Conservation (phyloP, 1,284 basidiomycete genomes). For the Ceratobasidium sp. region DNA sequence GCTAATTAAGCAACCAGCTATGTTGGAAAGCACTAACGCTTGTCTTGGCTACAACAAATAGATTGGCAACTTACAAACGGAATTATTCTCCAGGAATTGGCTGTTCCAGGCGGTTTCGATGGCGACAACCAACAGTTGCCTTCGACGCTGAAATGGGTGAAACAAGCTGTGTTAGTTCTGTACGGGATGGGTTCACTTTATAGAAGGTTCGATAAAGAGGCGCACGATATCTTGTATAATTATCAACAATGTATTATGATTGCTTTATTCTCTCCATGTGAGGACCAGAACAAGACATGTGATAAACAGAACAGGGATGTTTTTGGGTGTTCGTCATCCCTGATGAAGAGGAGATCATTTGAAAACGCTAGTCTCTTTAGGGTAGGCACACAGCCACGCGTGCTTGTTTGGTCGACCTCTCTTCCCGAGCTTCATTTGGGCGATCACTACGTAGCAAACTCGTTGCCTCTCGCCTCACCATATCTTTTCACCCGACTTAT, state of each 20-base stretch:
- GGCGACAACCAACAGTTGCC: not conserved
- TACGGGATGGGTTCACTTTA: not conserved
- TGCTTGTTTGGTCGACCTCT: constrained; percentile 33
- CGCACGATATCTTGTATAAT: too few species aligned
- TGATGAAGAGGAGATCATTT: too few species aligned
- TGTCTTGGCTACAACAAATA: not conserved
- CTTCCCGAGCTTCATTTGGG: constrained; percentile 27
- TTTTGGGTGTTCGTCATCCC: too few species aligned
- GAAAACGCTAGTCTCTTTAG: too few species aligned
- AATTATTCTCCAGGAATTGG: not conserved
- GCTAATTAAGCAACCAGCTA: not conserved
- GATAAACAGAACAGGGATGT: too few species aligned
- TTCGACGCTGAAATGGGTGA: not conserved
- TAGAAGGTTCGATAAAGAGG: not conserved
- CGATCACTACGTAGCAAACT: constrained; percentile 17
- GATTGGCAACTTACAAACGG: not conserved
- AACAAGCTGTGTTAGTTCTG: not conserved
- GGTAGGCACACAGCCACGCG: not conserved
- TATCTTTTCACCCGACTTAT: not conserved
- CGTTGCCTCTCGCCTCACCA: too few species aligned
- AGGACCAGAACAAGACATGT: too few species aligned
- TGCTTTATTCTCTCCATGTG: too few species aligned
- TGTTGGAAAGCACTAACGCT: not conserved
- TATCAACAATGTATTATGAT: too few species aligned
- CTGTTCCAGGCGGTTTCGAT: not conserved